Evolutionary conservation across 768 basidiomycete genomes (phyloP).

Genomic region (Podaxis carcinomalis): DNA sequence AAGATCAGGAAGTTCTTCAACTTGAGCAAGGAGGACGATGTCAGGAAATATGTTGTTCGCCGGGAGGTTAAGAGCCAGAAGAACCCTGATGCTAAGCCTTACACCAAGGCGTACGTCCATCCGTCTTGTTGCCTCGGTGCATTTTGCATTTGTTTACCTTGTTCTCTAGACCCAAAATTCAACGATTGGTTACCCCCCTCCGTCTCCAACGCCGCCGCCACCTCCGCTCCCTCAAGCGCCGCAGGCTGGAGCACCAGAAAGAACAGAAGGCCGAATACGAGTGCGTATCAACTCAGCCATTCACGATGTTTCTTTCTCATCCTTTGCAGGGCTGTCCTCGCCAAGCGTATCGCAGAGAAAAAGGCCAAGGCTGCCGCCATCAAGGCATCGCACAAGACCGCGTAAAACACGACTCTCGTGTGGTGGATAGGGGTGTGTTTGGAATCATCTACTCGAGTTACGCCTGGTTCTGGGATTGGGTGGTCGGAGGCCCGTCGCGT

Average conservation of each 20-base stretch:
- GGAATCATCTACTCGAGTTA: not conserved
- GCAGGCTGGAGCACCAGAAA: constrained; percentile 87
- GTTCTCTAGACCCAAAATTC: constrained; percentile 80
- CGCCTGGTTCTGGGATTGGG: not conserved
- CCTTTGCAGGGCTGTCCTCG: constrained; percentile 52
- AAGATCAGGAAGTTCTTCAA: constrained; percentile 99
- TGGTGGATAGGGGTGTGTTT: not conserved
- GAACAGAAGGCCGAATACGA: constrained; percentile 96
- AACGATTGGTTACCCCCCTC: constrained; percentile 91
- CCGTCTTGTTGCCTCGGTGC: not conserved
- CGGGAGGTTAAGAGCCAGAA: constrained; percentile 86
- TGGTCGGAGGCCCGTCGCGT: not conserved
- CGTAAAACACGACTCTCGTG: constrained; percentile 1
- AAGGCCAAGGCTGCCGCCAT: constrained; percentile 86
- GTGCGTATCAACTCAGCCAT: constrained; percentile 33
- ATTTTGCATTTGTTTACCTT: not conserved
- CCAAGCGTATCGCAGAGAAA: constrained; percentile 91
- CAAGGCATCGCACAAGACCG: constrained; percentile 69
- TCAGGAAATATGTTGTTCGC: constrained; percentile 94
- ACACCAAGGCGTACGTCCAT: constrained; percentile 87
- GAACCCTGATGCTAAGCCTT: constrained; percentile 89
- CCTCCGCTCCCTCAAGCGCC: constrained; percentile 82
- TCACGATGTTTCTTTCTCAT: not conserved
- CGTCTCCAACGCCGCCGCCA: constrained; percentile 96
- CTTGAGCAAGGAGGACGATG: constrained; percentile 96